These are phyloP conservation scores for Fraxinus sp. DNA, from an alignment of 305 asterid species.

Conservation along the genomic window DNA sequence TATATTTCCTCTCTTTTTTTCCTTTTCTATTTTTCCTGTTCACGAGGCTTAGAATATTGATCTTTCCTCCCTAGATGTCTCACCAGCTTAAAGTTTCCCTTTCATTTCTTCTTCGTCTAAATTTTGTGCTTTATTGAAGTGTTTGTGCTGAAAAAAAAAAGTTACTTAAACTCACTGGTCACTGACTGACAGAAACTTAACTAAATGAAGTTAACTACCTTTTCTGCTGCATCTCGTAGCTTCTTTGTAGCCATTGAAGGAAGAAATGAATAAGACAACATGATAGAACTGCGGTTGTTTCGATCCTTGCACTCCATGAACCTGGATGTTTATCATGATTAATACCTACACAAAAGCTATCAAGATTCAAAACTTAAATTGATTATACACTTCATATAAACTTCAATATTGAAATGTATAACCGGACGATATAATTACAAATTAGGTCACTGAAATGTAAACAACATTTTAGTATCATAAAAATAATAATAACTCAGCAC, in stretches of 20 bases:
- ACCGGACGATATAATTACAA: not conserved
- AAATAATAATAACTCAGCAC: not conserved
- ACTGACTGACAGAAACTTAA: slow-evolving; percentile 7
- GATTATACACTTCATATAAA: slow-evolving; percentile 22
- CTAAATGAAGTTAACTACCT: slow-evolving; percentile 43
- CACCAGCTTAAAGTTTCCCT: not conserved
- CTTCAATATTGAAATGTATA: slow-evolving; percentile 12
- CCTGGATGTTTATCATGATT: slow-evolving; percentile 83
- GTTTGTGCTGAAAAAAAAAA: not conserved
- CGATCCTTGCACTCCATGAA: slow-evolving; percentile 97
- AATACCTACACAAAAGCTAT: slow-evolving; percentile 65
- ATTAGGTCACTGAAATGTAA: slow-evolving; percentile 15
- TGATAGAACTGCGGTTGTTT: slow-evolving; percentile 61
- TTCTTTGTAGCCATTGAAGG: slow-evolving; percentile 90
- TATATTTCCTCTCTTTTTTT: not conserved
- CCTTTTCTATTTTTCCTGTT: not conserved
- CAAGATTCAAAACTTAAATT: slow-evolving; percentile 44
- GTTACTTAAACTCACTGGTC: not conserved
- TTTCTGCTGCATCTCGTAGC: slow-evolving; percentile 72
- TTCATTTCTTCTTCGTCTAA: not conserved
- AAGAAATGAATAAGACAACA: slow-evolving; percentile 86
- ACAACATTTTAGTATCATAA: not conserved
- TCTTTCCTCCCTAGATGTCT: not conserved
- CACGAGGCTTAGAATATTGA: not conserved
- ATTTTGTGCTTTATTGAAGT: not conserved